Evolutionary conservation across 331 rosid genomes (phyloP), one percentile per base, ranked within the genome.

Genomic region (Malus hybrid): DNA sequence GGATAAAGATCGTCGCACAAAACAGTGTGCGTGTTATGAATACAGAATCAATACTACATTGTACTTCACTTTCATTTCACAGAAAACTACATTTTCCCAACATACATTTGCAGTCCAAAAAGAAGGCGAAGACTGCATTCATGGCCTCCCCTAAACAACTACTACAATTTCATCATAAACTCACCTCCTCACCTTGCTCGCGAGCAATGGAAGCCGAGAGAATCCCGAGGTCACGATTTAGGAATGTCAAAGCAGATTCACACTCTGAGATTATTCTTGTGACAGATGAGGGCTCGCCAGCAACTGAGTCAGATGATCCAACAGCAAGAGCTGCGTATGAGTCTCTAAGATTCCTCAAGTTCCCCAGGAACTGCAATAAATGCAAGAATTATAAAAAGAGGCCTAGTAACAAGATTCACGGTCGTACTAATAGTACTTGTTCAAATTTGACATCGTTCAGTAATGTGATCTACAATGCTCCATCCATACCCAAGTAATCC

Each of bases 151-250:
- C 12, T 22, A 0, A 28, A 42, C 19, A 16, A 72, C 24, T 32
- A 20, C 7, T 20, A 69, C 6, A 34, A 63, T 65, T 75, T 83
- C 75, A 73, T 85, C 78, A 50, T 57, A 82, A 77, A 75, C 70
- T 88, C 79, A 78, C 78, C 80, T 88, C 84, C 74, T 81, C 85
- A 16, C 86, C 94, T 66, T 79, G 87, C 74, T 91, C 96, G 1
- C 94, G 96, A 70, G 93, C 92, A 82, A 91, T 93, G 86, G 98
- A 93, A 78, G 97, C 93, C 5, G 97, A 88, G 64, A 93, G 97
- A 82, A 93, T 88, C 50, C 97, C 96, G 19, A 93, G 98, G 79
- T 93, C 96, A 0, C 86, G 89, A 78, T 93, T 93, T 73, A 93
- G 80, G 86, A 85, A 91, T 15, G 97, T 87, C 81, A 93, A 78